phyloP scores from a whole-genome alignment of 1,139 yeast genomes.

The Geotrichum candidum region DNA sequence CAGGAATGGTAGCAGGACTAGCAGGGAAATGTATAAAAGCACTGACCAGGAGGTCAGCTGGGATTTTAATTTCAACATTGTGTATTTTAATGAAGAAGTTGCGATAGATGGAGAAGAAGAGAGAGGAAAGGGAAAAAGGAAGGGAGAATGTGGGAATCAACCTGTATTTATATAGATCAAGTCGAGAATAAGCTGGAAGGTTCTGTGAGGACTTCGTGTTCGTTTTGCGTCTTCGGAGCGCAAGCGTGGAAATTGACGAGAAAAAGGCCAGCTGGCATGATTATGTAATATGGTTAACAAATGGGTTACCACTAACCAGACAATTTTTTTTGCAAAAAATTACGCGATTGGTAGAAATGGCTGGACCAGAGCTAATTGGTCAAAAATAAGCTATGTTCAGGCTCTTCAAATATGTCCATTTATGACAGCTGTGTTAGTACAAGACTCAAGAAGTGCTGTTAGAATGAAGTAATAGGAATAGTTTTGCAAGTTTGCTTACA shows the following conservation, averaged over 20 bases:
- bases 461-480: neutral
- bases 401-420: too few relatives aligned
- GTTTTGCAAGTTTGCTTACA: too few relatives aligned
- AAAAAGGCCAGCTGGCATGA: constrained; percentile 17
- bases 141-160: constrained; percentile 4
- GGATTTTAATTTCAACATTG: constrained; percentile 24
- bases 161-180: neutral
- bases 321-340: neutral
- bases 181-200: neutral
- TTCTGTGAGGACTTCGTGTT: constrained; percentile 2
- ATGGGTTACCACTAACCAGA: neutral
- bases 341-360: neutral
- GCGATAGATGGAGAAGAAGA: constrained; percentile 2
- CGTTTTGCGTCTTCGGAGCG: neutral
- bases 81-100: constrained; percentile 6
- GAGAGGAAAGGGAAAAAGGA: neutral
- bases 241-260: neutral
- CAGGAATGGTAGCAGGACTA: constrained; percentile 56
- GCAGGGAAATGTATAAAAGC: constrained; percentile 50
- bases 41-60: constrained; percentile 47
- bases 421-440: too few relatives aligned
- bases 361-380: neutral
- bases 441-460: neutral
- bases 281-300: neutral
- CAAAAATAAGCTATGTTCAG: neutral